These are phyloP conservation scores for Ettlia oleoabundans DNA, from an alignment of 139 green algal genomes.

Conservation along the genomic window DNA sequence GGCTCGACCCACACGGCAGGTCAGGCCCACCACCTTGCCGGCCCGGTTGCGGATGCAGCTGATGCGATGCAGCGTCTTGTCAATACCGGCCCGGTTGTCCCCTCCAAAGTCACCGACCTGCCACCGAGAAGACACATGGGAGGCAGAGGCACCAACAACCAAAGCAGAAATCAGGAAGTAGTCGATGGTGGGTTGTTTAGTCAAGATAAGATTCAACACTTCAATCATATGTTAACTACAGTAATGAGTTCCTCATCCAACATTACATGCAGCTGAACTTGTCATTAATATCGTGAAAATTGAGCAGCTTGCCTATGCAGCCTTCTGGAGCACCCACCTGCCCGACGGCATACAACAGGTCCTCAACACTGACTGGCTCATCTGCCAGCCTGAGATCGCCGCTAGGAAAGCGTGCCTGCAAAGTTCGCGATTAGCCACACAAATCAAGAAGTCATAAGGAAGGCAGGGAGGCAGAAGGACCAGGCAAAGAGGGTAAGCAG, in stretches of 20 bases:
- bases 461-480: too few relatives aligned
- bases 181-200: background rate
- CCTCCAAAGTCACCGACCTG: conserved; percentile 83
- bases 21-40: conserved; percentile 92
- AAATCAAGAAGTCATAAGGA: too few relatives aligned
- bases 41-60: conserved; percentile 83
- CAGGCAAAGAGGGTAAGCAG: too few relatives aligned
- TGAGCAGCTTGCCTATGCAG: background rate
- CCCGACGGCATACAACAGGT: conserved; percentile 63
- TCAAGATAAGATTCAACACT: background rate
- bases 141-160: too few relatives aligned
- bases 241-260: too few relatives aligned
- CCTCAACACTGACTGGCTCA: conserved; percentile 52
- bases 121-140: too few relatives aligned
- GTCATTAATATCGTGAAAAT: background rate
- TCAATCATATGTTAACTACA: too few relatives aligned
- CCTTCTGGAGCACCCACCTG: conserved; percentile 13
- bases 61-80: conserved; percentile 84
- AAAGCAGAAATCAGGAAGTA: too few relatives aligned
- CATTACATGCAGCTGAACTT: too few relatives aligned
- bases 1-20: conserved; percentile 92
- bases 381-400: conserved; percentile 69
- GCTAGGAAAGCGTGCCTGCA: conserved; percentile 68
- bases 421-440: too few relatives aligned
- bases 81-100: conserved; percentile 85